Percentiles rank a stretch among this genome's conserved stretches.
These are phyloP conservation scores for Salinomyces thailandicus DNA, from an alignment of 2,329 filamentous ascomycete species.

Conservation along the genomic window DNA sequence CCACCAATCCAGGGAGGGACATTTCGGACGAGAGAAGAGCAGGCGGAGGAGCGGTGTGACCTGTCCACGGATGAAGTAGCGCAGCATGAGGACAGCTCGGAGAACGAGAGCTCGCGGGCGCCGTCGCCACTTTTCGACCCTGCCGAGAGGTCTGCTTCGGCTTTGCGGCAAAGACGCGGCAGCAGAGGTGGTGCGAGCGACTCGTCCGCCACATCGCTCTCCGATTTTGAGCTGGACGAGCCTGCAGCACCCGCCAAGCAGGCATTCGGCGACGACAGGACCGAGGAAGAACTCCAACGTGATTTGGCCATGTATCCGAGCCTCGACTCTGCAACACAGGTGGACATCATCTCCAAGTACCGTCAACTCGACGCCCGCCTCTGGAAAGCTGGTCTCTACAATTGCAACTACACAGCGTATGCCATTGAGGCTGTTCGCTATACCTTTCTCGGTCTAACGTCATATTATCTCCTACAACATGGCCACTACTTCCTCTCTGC, in stretches of 20 bases:
- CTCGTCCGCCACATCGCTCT: constrained; percentile 51
- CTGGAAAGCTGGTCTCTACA: constrained; percentile 62
- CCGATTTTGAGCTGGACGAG: constrained; percentile 39
- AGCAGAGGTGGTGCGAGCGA: constrained; percentile 24
- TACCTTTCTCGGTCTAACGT: constrained; percentile 51
- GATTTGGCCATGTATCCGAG: constrained; percentile 74
- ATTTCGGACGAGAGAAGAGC: constrained; percentile 49
- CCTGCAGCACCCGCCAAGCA: constrained; percentile 25
- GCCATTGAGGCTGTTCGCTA: constrained; percentile 66
- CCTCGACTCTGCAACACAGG: constrained; percentile 62
- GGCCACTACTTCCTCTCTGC: constrained; percentile 51
- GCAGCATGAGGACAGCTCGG: constrained; percentile 30
- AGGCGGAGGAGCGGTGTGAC: constrained; percentile 19
- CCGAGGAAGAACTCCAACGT: constrained; percentile 61
- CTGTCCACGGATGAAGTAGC: constrained; percentile 17
- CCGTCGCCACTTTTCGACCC: constrained; percentile 51
- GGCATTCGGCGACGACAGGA: constrained; percentile 58
- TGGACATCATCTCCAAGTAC: constrained; percentile 68
- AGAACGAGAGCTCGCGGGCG: constrained; percentile 44
- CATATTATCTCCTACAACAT: constrained; percentile 39
- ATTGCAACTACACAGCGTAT: constrained; percentile 77
- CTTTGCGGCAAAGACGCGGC: constrained; percentile 28
- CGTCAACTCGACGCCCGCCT: constrained; percentile 64
- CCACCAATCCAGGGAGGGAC: constrained; percentile 85
- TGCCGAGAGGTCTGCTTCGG: constrained; percentile 28